phyloP scores from a whole-genome alignment of 768 basidiomycete genomes.

The Hydnomerulius pinastri region DNA sequence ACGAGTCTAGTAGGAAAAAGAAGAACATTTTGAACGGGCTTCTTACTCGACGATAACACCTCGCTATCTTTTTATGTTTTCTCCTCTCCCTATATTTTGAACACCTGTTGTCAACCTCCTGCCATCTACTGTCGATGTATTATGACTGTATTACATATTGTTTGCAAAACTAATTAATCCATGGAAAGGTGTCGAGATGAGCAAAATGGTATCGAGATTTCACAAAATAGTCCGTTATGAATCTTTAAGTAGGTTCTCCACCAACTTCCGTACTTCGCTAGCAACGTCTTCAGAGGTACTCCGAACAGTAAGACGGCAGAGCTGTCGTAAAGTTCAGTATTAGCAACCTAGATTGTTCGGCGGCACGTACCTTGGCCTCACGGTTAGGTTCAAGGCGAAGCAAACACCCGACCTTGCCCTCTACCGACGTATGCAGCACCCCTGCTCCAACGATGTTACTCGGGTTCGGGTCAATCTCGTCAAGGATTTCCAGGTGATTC shows the following conservation, averaged over 20 bases:
- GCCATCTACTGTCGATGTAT: constrained; percentile 13
- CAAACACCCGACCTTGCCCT: constrained; percentile 95
- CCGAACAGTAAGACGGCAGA: constrained; percentile 91
- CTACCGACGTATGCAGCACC: constrained; percentile 88
- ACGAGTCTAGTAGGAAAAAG: constrained; percentile 32
- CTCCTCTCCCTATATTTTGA: background rate
- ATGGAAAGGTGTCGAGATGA: background rate
- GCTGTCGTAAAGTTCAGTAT: constrained; percentile 40
- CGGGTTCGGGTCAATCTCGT: constrained; percentile 92
- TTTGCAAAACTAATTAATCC: constrained; percentile 13
- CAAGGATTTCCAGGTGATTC: constrained; percentile 71
- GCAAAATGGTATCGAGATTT: background rate
- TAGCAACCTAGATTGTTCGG: background rate
- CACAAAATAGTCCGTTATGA: constrained; percentile 11
- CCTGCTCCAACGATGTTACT: constrained; percentile 93
- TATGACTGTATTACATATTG: constrained; percentile 28
- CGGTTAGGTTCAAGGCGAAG: constrained; percentile 92
- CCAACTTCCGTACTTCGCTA: constrained; percentile 58
- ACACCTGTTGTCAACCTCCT: constrained; percentile 7
- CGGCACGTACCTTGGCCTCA: constrained; percentile 81
- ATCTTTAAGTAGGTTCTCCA: constrained; percentile 42
- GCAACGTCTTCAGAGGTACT: constrained; percentile 95
- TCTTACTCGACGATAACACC: constrained; percentile 37
- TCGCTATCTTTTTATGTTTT: background rate
- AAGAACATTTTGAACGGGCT: constrained; percentile 45